phyloP scores from a whole-genome alignment of 2,329 filamentous ascomycete species.

The Sporothrix schenckii region DNA sequence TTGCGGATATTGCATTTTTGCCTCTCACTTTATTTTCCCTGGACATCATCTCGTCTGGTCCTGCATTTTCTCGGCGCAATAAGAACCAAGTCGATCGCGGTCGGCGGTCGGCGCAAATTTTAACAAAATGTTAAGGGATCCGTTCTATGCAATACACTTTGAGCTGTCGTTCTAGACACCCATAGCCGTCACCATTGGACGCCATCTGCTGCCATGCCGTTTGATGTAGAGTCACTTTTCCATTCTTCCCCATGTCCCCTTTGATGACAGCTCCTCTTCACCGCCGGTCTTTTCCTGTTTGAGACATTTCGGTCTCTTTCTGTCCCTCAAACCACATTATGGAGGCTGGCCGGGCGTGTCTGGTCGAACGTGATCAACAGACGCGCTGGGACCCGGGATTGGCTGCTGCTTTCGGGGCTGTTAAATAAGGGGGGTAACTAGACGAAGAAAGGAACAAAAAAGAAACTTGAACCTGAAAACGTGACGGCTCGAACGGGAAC shows the following conservation, averaged over 20 bases:
- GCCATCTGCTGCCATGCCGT: neutral
- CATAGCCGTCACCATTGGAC: neutral
- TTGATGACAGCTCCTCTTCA: neutral
- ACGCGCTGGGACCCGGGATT: constrained; percentile 28
- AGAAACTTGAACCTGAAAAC: neutral
- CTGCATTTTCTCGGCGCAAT: constrained; percentile 21
- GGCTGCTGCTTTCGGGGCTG: neutral
- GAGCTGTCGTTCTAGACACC: neutral
- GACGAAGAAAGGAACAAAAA: neutral
- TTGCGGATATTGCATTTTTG: neutral
- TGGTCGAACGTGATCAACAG: constrained; percentile 27
- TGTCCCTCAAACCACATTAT: neutral
- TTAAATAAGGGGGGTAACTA: neutral
- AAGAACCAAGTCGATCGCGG: neutral
- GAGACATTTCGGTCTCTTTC: constrained; percentile 7
- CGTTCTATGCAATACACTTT: neutral
- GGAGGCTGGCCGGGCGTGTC: neutral
- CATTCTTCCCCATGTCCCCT: neutral
- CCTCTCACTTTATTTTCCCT: constrained; percentile 7
- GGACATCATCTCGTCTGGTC: neutral
- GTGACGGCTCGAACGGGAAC: constrained; percentile 28
- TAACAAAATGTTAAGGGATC: neutral
- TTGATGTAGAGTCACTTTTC: too few species aligned
- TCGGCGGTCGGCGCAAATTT: neutral
- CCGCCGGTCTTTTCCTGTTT: constrained; percentile 11